These are phyloP conservation scores for Termitomyces sp. DNA, from an alignment of 768 basidiomycete genomes.

Conservation along the genomic window DNA sequence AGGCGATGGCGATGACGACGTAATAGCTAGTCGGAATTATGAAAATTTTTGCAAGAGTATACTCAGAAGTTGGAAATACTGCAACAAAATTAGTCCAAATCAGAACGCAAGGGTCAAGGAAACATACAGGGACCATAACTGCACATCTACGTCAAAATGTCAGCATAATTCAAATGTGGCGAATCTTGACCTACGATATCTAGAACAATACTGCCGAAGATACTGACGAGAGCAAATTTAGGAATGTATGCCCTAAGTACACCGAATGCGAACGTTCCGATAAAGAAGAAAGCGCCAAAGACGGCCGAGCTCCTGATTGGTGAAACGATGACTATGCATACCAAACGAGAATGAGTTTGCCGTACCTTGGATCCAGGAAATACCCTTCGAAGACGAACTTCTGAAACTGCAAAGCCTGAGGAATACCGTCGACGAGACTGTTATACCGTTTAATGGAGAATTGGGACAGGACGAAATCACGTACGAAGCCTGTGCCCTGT, in stretches of 20 bases:
- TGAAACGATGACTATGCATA: not conserved
- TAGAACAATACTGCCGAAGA: constrained; percentile 42
- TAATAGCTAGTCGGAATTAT: constrained; percentile 39
- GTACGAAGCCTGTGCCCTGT: constrained; percentile 33
- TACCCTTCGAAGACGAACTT: constrained; percentile 32
- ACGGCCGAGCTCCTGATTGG: constrained; percentile 35
- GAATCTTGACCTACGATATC: constrained; percentile 29
- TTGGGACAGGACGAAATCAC: constrained; percentile 10
- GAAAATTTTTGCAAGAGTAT: constrained; percentile 37
- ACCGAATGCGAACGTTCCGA: constrained; percentile 39
- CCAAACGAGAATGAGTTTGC: constrained; percentile 26
- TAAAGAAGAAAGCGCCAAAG: constrained; percentile 41
- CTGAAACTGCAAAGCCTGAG: constrained; percentile 29
- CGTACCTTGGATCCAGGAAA: constrained; percentile 41
- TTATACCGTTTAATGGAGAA: not conserved
- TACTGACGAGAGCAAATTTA: constrained; percentile 36
- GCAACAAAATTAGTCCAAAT: not conserved
- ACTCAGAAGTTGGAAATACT: constrained; percentile 39
- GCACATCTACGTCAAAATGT: constrained; percentile 26
- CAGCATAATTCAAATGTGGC: not conserved
- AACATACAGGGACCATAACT: constrained; percentile 34
- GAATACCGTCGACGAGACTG: constrained; percentile 25
- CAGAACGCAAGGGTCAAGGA: not conserved
- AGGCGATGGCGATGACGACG: constrained; percentile 35
- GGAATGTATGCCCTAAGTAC: constrained; percentile 35